Conservation (phyloP, 2,329 filamentous ascomycete species). For the Ascocoryne sarcoides region DNA sequence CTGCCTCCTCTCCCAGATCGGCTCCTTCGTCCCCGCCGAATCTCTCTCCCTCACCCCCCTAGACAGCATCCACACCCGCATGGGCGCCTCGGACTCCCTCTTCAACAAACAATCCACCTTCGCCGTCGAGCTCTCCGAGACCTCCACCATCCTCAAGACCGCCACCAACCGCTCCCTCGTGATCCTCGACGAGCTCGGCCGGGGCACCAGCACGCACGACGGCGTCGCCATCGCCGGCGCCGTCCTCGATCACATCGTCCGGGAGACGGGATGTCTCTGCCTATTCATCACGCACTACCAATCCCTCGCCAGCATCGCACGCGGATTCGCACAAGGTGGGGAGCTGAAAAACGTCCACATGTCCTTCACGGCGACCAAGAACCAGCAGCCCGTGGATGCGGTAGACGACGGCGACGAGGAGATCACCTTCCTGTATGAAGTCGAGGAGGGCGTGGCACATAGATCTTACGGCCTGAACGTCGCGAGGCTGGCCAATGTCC, state of each 20-base stretch:
- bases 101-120: constrained; percentile 92
- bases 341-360: constrained; percentile 87
- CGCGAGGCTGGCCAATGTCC: constrained; percentile 74
- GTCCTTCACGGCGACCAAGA: constrained; percentile 54
- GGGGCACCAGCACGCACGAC: constrained; percentile 91
- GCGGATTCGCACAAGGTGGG: constrained; percentile 50
- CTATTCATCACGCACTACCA: constrained; percentile 99
- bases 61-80: constrained; percentile 89
- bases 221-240: constrained; percentile 92
- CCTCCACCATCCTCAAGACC: constrained; percentile 79
- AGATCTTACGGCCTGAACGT: constrained; percentile 93
- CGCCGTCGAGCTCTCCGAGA: constrained; percentile 96
- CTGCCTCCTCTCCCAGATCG: constrained; percentile 87
- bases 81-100: constrained; percentile 93
- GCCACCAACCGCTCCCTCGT: constrained; percentile 79
- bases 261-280: constrained; percentile 65
- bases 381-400: constrained; percentile 34
- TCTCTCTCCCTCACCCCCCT: constrained; percentile 68
- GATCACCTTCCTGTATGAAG: constrained; percentile 91
- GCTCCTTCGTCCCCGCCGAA: constrained; percentile 82
- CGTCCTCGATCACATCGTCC: constrained; percentile 76
- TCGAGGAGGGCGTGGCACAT: constrained; percentile 84
- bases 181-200: constrained; percentile 88
- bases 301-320: constrained; percentile 62
- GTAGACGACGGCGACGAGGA: constrained; percentile 52